These are phyloP conservation scores for Eustoma russellianum DNA, from an alignment of 257 asterid genomes.

Conservation along the genomic window DNA sequence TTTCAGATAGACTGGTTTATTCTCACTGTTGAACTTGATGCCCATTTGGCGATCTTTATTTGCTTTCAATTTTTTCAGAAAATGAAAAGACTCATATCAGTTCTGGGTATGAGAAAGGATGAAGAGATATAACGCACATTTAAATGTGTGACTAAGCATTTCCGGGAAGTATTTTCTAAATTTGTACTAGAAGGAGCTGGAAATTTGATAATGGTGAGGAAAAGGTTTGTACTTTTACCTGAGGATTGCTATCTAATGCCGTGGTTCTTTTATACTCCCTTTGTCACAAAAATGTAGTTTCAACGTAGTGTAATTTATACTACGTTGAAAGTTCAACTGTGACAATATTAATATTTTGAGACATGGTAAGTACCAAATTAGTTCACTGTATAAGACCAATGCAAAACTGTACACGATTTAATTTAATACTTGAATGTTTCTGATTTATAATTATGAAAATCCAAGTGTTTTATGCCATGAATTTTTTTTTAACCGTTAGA, in stretches of 20 bases:
- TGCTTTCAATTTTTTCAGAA: constrained; percentile 41
- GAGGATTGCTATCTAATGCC: constrained; percentile 2
- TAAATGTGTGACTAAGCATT: constrained; percentile 95
- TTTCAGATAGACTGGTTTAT: constrained; percentile 7
- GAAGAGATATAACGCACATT: constrained; percentile 98
- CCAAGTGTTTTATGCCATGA: too few relatives aligned
- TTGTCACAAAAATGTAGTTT: too few relatives aligned
- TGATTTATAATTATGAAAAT: too few relatives aligned
- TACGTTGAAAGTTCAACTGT: too few relatives aligned
- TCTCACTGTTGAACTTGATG: background rate
- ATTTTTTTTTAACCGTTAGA: too few relatives aligned
- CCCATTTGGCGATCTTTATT: background rate
- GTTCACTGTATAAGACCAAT: too few relatives aligned
- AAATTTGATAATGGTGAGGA: constrained; percentile 84
- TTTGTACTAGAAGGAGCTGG: constrained; percentile 99
- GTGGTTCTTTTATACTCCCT: too few relatives aligned
- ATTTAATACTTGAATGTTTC: too few relatives aligned
- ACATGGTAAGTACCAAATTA: too few relatives aligned
- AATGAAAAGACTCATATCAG: constrained; percentile 87
- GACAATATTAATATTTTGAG: too few relatives aligned
- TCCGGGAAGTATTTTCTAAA: constrained; percentile 92
- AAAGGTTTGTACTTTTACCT: constrained; percentile 50
- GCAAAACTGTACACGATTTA: too few relatives aligned
- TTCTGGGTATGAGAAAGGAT: constrained; percentile 95
- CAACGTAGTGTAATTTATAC: too few relatives aligned